Evolutionary conservation across 2,329 filamentous ascomycete genomes (phyloP).

Genomic region (Peltaster fructicola): DNA sequence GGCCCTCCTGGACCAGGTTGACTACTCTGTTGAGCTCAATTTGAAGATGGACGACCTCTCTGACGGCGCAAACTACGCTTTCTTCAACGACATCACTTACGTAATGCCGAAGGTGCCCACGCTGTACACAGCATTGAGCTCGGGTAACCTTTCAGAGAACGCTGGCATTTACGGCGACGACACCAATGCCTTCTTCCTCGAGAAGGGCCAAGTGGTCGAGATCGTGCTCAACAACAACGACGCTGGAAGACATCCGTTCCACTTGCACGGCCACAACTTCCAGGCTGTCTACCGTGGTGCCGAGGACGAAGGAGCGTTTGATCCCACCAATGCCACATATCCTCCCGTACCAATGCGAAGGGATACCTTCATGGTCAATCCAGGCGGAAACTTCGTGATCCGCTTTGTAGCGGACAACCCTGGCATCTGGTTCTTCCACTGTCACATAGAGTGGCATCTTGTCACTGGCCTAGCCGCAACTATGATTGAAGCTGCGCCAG

Average conservation of each 20-base stretch:
- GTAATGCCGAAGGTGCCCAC: slow-evolving; percentile 57
- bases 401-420: slow-evolving; percentile 39
- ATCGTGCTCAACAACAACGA: slow-evolving; percentile 65
- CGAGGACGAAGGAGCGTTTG: slow-evolving; percentile 17
- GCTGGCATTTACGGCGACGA: slow-evolving; percentile 32
- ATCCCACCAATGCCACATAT: slow-evolving; percentile 20
- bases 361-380: slow-evolving; percentile 36
- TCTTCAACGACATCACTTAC: slow-evolving; percentile 61
- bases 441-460: slow-evolving; percentile 37
- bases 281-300: slow-evolving; percentile 33
- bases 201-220: slow-evolving; percentile 50
- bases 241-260: slow-evolving; percentile 51
- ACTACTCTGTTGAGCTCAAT: slow-evolving; percentile 43
- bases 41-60: slow-evolving; percentile 46
- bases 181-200: slow-evolving; percentile 43
- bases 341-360: slow-evolving; percentile 27
- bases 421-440: slow-evolving; percentile 23
- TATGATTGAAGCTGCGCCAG: slow-evolving; percentile 33
- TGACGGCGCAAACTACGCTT: slow-evolving; percentile 51
- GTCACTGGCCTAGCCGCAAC: slow-evolving; percentile 35
- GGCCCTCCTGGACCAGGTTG: slow-evolving; percentile 41
- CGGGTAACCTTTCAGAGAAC: slow-evolving; percentile 30
- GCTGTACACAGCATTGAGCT: slow-evolving; percentile 59
- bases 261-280: slow-evolving; percentile 62
- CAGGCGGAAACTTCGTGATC: slow-evolving; percentile 37